Evolutionary conservation across 139 green algal genomes (phyloP).

Genomic region (Chlamydomonas schloesseri): DNA sequence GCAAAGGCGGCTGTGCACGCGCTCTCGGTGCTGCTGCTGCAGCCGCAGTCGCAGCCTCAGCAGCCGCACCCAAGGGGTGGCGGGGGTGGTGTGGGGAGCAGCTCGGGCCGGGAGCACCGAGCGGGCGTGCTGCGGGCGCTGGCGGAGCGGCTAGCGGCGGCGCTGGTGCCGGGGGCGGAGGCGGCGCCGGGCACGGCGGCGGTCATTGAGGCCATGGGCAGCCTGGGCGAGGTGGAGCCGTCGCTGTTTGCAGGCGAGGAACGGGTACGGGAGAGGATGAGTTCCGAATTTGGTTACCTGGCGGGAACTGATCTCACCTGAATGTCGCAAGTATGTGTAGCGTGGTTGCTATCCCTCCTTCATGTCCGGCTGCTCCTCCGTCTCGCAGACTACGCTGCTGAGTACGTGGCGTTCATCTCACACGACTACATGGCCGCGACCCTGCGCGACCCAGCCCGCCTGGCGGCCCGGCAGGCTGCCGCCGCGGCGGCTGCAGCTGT

Average conservation of each 20-base stretch:
- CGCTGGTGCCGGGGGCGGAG: conserved; percentile 16
- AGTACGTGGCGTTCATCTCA: background rate
- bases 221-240: conserved; percentile 51
- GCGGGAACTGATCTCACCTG: no score
- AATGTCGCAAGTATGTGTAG: no score
- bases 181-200: background rate
- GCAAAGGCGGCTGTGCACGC: conserved; percentile 65
- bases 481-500: no score
- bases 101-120: background rate
- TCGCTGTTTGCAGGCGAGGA: conserved; percentile 57
- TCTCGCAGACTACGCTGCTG: no score
- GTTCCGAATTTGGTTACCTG: no score
- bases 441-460: background rate
- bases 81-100: no score
- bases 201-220: conserved; percentile 58
- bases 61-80: no score
- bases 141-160: conserved; percentile 46
- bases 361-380: no score
- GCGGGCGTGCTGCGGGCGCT: conserved; percentile 40
- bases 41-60: no score
- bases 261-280: no score
- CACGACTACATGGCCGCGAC: conserved; percentile 7
- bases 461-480: no score
- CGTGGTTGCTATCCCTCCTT: no score
- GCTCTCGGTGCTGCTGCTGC: conserved; percentile 20